Conservation (phyloP, 1,284 basidiomycete species). For the Prillingera fragicola region DNA sequence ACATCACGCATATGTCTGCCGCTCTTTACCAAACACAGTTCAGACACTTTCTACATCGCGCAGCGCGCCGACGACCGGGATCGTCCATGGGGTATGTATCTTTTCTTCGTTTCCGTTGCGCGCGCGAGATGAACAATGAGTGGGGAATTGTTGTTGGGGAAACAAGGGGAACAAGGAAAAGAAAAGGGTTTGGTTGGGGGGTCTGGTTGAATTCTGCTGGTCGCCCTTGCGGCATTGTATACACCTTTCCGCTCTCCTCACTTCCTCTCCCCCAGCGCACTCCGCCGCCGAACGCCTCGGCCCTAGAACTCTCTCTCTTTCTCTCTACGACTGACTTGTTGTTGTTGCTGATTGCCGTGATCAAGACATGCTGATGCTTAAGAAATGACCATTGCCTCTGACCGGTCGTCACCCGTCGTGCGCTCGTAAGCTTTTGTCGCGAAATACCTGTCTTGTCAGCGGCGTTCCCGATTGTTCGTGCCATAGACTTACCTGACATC, state of each 20-base stretch:
- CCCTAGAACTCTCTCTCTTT: not conserved
- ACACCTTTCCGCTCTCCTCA: too few species aligned
- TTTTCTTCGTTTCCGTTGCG: too few species aligned
- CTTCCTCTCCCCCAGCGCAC: not conserved
- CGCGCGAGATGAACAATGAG: too few species aligned
- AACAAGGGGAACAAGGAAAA: not conserved
- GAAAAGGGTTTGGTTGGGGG: not conserved
- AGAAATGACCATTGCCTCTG: constrained; percentile 34
- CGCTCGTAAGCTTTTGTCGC: constrained; percentile 47
- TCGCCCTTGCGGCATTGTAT: not conserved
- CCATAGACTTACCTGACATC: constrained; percentile 68
- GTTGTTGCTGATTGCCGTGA: not conserved
- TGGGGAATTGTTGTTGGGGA: too few species aligned
- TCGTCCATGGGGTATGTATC: not conserved
- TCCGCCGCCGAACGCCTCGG: too few species aligned
- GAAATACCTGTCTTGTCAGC: constrained; percentile 36
- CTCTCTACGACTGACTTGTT: not conserved
- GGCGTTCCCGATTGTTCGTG: too few species aligned
- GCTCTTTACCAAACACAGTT: too few species aligned
- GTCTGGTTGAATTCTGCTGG: too few species aligned
- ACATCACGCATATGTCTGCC: too few species aligned
- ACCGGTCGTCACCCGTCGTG: constrained; percentile 37
- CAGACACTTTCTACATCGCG: too few species aligned
- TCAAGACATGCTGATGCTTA: not conserved
- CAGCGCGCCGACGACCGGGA: not conserved